Evolutionary conservation across 139 green algal genomes (phyloP).

Genomic region (Volvox reticuliferus): DNA sequence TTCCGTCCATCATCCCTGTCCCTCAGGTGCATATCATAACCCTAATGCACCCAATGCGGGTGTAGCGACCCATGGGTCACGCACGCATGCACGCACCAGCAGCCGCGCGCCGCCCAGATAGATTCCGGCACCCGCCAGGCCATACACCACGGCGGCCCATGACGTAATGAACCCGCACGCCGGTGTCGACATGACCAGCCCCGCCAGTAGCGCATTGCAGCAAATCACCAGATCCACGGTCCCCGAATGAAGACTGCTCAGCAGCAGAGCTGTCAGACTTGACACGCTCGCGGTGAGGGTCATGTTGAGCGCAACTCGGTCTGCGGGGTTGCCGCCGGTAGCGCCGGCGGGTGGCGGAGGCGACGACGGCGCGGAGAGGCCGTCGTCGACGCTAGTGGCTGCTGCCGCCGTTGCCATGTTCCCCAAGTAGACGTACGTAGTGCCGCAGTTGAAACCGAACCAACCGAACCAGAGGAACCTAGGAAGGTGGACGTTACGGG

Average conservation of each 20-base stretch:
- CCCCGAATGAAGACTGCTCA: conserved; percentile 49
- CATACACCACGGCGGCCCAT: conserved; percentile 61
- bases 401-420: not conserved
- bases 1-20: too few relatives aligned
- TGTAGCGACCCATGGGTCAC: not conserved
- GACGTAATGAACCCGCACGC: conserved; percentile 61
- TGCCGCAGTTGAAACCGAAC: conserved; percentile 70
- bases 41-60: too few relatives aligned
- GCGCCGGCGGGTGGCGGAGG: conserved; percentile 1
- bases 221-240: conserved; percentile 60
- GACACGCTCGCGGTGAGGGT: conserved; percentile 43
- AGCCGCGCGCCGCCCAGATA: conserved; percentile 55
- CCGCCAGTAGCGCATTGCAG: conserved; percentile 63
- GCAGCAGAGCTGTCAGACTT: conserved; percentile 52
- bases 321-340: conserved; percentile 4
- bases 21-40: too few relatives aligned
- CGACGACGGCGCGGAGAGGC: not conserved
- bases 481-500: not conserved
- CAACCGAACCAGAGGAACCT: conserved; percentile 66
- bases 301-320: conserved; percentile 63
- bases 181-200: conserved; percentile 58
- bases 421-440: conserved; percentile 56
- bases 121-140: conserved; percentile 42
- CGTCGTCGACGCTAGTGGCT: not conserved
- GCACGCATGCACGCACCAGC: conserved; percentile 47